Evolutionary conservation across 148 eudicot species (phyloP).

Genomic region (Amaranthus hypochondriacus): DNA sequence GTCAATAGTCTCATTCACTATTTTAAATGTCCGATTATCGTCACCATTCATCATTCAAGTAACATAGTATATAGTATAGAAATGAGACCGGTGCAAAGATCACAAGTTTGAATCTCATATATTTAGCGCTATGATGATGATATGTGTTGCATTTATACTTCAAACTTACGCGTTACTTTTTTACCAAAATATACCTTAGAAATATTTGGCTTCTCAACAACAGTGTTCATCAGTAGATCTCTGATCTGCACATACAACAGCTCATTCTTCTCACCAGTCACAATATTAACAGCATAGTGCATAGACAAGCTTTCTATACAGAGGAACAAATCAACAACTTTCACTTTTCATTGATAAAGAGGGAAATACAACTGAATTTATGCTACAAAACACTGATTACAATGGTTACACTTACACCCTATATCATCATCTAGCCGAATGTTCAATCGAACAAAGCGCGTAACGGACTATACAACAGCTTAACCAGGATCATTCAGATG

Average conservation of each 20-base stretch:
- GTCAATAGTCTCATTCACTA: too few species aligned
- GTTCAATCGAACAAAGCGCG: conserved; percentile 13
- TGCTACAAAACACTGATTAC: conserved; percentile 13
- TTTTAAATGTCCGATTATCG: too few species aligned
- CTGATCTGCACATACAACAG: neutral
- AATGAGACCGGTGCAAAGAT: too few species aligned
- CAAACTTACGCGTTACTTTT: too few species aligned
- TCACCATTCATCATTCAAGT: too few species aligned
- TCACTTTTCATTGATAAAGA: neutral
- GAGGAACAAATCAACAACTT: neutral
- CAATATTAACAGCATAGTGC: neutral
- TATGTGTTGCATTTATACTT: too few species aligned
- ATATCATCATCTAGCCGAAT: neutral
- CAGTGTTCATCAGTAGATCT: neutral
- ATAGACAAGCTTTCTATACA: neutral
- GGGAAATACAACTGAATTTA: neutral
- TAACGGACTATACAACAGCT: conserved; percentile 19
- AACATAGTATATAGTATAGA: too few species aligned
- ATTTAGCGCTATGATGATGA: too few species aligned
- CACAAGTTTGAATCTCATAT: too few species aligned
- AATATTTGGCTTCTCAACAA: too few species aligned
- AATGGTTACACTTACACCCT: conserved; percentile 11
- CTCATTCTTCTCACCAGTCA: neutral
- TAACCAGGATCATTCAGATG: neutral
- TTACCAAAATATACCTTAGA: too few species aligned